Evolutionary conservation across 768 basidiomycete genomes (phyloP).

Genomic region (Kwoniella newhampshirensis): DNA sequence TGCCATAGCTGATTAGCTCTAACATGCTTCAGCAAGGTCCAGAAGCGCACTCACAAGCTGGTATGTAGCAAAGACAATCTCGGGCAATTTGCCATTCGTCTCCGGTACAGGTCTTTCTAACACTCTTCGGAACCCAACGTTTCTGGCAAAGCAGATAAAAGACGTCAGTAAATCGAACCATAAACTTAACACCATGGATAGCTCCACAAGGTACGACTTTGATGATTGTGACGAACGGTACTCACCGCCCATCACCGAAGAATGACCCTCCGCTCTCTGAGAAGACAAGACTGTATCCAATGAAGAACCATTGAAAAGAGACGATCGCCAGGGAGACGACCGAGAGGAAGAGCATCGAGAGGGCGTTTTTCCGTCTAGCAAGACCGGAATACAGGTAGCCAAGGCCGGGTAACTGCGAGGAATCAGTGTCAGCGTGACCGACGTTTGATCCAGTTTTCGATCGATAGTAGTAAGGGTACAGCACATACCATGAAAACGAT

Average conservation of each 20-base stretch:
- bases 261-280: constrained; percentile 50
- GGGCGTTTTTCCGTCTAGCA: constrained; percentile 85
- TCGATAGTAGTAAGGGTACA: background rate
- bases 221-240: background rate
- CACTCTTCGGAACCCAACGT: constrained; percentile 50
- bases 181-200: background rate
- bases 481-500: constrained; percentile 47
- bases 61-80: constrained; percentile 49
- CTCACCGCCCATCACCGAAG: constrained; percentile 49
- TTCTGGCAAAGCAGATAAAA: constrained; percentile 14
- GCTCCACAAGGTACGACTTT: no score
- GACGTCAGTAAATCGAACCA: background rate
- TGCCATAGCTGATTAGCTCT: no score
- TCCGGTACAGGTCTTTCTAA: constrained; percentile 51
- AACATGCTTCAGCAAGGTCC: no score
- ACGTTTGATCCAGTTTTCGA: background rate
- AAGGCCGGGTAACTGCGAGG: constrained; percentile 41
- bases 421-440: background rate
- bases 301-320: constrained; percentile 55
- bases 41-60: constrained; percentile 31
- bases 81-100: constrained; percentile 53
- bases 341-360: constrained; percentile 80
- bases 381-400: constrained; percentile 73
- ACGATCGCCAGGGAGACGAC: constrained; percentile 68
- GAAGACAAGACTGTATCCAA: constrained; percentile 51